These are phyloP conservation scores for Ambispora gerdemannii DNA, from an alignment of 192 early-diverging fungal genomes.

Conservation along the genomic window DNA sequence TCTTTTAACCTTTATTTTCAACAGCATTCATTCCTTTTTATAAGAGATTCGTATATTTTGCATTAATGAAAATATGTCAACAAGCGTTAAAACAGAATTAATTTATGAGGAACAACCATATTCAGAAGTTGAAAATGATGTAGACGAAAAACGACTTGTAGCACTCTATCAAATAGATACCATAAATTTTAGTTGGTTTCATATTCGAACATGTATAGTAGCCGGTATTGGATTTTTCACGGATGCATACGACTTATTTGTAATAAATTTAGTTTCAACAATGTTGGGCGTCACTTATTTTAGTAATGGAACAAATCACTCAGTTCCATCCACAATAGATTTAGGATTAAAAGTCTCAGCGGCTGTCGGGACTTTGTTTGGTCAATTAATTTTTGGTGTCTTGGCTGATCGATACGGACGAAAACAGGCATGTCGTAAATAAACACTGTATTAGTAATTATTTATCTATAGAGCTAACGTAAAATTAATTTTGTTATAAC, in stretches of 20 bases:
- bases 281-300: slow-evolving; percentile 79
- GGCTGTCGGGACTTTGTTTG: slow-evolving; percentile 84
- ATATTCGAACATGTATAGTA: slow-evolving; percentile 68
- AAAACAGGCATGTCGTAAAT: neutral
- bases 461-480: neutral
- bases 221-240: slow-evolving; percentile 84
- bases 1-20: no score
- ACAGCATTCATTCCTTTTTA: no score
- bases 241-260: slow-evolving; percentile 93
- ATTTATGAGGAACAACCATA: no score
- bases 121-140: no score
- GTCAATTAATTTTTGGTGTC: slow-evolving; percentile 70
- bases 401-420: neutral
- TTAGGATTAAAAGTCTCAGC: slow-evolving; percentile 83
- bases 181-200: slow-evolving; percentile 72
- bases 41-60: no score
- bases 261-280: slow-evolving; percentile 81
- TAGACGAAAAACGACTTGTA: slow-evolving; percentile 35
- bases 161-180: slow-evolving; percentile 55
- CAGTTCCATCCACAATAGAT: slow-evolving; percentile 66
- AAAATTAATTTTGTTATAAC: neutral
- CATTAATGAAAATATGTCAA: no score
- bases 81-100: no score
- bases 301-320: slow-evolving; percentile 34
- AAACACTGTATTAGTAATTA: neutral